Conservation (phyloP, 1,139 yeast species). For the Debaryomyces psychrophilus region DNA sequence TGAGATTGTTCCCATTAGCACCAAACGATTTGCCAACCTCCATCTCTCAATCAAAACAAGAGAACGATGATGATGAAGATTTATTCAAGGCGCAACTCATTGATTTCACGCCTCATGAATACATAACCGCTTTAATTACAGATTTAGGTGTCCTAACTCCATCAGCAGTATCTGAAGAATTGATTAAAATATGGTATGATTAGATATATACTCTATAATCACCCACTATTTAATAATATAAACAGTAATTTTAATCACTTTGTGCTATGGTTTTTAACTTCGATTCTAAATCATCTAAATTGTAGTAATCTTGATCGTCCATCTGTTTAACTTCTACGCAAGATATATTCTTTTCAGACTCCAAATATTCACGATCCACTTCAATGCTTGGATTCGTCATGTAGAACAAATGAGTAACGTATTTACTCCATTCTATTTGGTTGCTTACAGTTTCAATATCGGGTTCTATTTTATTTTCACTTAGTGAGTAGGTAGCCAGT, state of each 20-base stretch:
- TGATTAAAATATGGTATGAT: conserved; percentile 97
- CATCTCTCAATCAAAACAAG: conserved; percentile 24
- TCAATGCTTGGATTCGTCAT: conserved; percentile 48
- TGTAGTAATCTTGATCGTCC: conserved; percentile 33
- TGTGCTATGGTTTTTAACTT: conserved; percentile 24
- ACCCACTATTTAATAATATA: conserved; percentile 1
- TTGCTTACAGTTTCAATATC: conserved; percentile 12
- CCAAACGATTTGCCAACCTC: conserved; percentile 88
- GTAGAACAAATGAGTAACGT: conserved; percentile 61
- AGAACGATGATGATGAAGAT: conserved; percentile 33
- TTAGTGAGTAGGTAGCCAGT: conserved; percentile 47
- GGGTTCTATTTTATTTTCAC: conserved; percentile 15
- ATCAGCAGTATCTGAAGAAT: conserved; percentile 95
- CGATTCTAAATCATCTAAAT: conserved; percentile 39
- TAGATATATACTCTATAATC: conserved; percentile 27
- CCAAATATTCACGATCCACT: conserved; percentile 47
- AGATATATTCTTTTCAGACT: conserved; percentile 39
- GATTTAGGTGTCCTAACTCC: conserved; percentile 97
- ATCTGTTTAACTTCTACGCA: conserved; percentile 49
- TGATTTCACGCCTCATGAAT: conserved; percentile 96
- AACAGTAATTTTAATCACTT: neutral
- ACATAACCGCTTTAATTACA: conserved; percentile 92
- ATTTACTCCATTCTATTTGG: conserved; percentile 37
- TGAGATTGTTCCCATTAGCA: conserved; percentile 90
- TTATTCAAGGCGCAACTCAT: conserved; percentile 49